Percentiles rank a stretch among this genome's conserved stretches.
phyloP scores from a whole-genome alignment of 495 filamentous ascomycete species.

The Penicillium odoratum region DNA sequence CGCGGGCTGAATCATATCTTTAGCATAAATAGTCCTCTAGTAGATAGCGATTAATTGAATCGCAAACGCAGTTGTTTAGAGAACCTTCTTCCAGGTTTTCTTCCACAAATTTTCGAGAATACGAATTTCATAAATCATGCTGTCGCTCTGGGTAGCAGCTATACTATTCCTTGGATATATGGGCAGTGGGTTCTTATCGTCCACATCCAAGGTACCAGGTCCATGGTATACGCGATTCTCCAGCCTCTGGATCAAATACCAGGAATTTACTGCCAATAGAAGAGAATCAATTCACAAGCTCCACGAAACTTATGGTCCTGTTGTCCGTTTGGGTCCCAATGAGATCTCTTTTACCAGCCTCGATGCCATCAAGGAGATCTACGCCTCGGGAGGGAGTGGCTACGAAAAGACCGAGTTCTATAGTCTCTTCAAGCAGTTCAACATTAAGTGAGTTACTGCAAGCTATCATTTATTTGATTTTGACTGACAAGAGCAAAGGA shows the following conservation, averaged over 20 bases:
- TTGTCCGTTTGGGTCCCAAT: constrained; percentile 57
- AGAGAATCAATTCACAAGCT: constrained; percentile 55
- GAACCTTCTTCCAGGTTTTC: neutral
- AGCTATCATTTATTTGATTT: neutral
- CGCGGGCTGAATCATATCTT: neutral
- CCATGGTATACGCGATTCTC: constrained; percentile 54
- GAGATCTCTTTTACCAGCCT: constrained; percentile 61
- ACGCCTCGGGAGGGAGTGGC: constrained; percentile 62
- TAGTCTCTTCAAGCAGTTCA: constrained; percentile 54
- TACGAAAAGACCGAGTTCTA: constrained; percentile 71
- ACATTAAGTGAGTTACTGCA: constrained; percentile 2
- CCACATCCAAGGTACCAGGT: constrained; percentile 45
- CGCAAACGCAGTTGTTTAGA: neutral
- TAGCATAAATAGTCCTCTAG: neutral
- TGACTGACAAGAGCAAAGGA: constrained; percentile 32
- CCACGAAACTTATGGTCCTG: constrained; percentile 56
- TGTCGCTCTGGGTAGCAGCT: constrained; percentile 23
- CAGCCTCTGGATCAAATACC: constrained; percentile 53
- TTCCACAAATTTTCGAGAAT: neutral
- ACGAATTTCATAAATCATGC: constrained; percentile 17
- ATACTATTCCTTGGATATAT: constrained; percentile 17
- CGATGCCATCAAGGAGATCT: constrained; percentile 64
- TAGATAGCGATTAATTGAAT: neutral
- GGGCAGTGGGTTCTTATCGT: constrained; percentile 9
- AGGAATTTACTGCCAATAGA: constrained; percentile 55